A percentile compares a stretch with the other conserved stretches of the same genome.
phyloP scores from a whole-genome alignment of 2,329 filamentous ascomycete genomes.

The Talaromyces marneffei region DNA sequence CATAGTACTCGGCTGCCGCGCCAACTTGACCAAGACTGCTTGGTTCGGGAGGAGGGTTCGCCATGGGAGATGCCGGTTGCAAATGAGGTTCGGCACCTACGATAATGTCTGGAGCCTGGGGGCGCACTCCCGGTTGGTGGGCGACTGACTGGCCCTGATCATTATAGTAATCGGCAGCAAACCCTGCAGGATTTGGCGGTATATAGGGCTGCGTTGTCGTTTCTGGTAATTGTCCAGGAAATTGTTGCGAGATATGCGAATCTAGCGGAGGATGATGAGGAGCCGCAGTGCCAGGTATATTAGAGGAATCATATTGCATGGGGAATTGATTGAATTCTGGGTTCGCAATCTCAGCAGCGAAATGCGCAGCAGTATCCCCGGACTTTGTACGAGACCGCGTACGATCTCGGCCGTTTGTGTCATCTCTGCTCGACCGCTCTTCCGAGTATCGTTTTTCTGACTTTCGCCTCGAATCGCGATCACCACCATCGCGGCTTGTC shows the following conservation, averaged over 20 bases:
- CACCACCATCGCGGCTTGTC: slow-evolving; percentile 1
- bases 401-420: slow-evolving; percentile 21
- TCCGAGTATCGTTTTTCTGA: slow-evolving; percentile 24
- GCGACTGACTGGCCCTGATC: slow-evolving; percentile 57
- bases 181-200: slow-evolving; percentile 45
- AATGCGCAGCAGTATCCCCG: slow-evolving; percentile 24
- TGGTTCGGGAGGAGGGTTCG: slow-evolving; percentile 54
- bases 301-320: slow-evolving; percentile 26
- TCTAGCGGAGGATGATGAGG: slow-evolving; percentile 31
- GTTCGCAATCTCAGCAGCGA: slow-evolving; percentile 26
- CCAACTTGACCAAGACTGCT: slow-evolving; percentile 43
- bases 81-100: slow-evolving; percentile 53
- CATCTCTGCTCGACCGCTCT: slow-evolving; percentile 15
- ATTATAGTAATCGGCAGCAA: slow-evolving; percentile 57
- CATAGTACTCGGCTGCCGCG: slow-evolving; percentile 55
- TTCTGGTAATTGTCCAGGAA: slow-evolving; percentile 46
- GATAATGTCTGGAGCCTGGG: slow-evolving; percentile 48
- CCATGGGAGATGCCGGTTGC: slow-evolving; percentile 45
- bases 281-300: slow-evolving; percentile 21
- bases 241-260: slow-evolving; percentile 51
- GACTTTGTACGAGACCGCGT: slow-evolving; percentile 24
- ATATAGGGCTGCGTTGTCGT: slow-evolving; percentile 43
- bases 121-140: slow-evolving; percentile 55
- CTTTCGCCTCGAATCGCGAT: slow-evolving; percentile 21
- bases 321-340: slow-evolving; percentile 32